These are phyloP conservation scores for Globisporangium middletonii DNA, from an alignment of 352 stramenopile species.

Conservation along the genomic window DNA sequence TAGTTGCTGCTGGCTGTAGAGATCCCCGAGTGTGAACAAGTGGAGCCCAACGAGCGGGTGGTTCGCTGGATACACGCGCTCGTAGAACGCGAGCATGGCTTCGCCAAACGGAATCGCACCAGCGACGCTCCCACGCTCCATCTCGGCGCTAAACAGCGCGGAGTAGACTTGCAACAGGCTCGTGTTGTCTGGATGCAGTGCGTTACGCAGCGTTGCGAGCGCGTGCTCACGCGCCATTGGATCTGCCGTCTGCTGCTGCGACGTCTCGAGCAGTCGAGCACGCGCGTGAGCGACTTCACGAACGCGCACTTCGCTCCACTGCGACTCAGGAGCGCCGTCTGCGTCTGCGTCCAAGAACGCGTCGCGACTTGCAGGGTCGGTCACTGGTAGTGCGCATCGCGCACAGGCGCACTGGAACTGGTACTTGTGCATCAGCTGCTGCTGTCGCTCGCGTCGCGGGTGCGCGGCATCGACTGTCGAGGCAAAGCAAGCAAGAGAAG, in stretches of 20 bases:
- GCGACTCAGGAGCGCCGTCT: conserved; percentile 26
- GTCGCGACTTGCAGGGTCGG: conserved; percentile 27
- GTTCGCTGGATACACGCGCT: conserved; percentile 43
- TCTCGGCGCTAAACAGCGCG: conserved; percentile 47
- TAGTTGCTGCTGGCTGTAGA: conserved; percentile 4
- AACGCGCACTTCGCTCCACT: conserved; percentile 27
- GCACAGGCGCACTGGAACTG: conserved; percentile 54
- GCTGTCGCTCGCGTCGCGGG: conserved; percentile 36
- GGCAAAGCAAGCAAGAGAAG: conserved; percentile 1
- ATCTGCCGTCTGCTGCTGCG: conserved; percentile 3
- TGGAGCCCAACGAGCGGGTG: conserved; percentile 62
- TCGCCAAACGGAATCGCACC: conserved; percentile 34
- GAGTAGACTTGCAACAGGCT: conserved; percentile 37
- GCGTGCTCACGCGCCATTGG: conserved; percentile 21
- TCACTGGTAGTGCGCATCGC: conserved; percentile 31
- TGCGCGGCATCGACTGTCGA: conserved; percentile 54
- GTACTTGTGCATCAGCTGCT: conserved; percentile 43
- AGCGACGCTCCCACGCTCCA: conserved; percentile 27
- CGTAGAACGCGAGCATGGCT: conserved; percentile 53
- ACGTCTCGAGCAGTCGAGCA: conserved; percentile 1
- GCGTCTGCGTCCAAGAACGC: conserved; percentile 44
- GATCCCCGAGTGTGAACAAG: conserved; percentile 60
- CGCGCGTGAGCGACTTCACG: conserved; percentile 18
- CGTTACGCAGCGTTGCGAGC: conserved; percentile 18
- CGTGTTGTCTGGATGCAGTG: conserved; percentile 42